Evolutionary conservation across 1,284 basidiomycete genomes (phyloP).

Genomic region (Sporisorium exsertum): DNA sequence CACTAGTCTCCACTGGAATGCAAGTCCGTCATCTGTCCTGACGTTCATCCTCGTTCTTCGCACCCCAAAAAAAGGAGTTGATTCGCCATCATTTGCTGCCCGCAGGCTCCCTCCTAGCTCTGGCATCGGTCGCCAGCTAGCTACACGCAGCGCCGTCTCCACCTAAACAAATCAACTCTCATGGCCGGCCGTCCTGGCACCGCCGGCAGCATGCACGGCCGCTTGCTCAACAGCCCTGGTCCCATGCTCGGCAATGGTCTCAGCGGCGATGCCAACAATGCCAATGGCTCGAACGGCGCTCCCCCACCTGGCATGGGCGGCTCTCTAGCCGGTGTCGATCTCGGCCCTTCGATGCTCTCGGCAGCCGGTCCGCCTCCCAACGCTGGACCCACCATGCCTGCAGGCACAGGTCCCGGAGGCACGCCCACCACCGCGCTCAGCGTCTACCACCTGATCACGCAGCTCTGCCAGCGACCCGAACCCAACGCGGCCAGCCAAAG

Average conservation of each 20-base stretch:
- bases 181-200: slow-evolving; percentile 37
- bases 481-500: slow-evolving; percentile 23
- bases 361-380: slow-evolving; percentile 60
- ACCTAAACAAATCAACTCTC: background rate
- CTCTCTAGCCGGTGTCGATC: slow-evolving; percentile 55
- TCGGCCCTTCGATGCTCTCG: slow-evolving; percentile 60
- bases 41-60: background rate
- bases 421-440: slow-evolving; percentile 66
- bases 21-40: slow-evolving; percentile 6
- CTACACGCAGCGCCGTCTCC: background rate
- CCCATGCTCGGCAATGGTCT: slow-evolving; percentile 24
- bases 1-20: slow-evolving; percentile 4
- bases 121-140: background rate
- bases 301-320: slow-evolving; percentile 54
- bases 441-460: slow-evolving; percentile 67
- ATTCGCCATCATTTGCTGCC: background rate
- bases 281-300: slow-evolving; percentile 20
- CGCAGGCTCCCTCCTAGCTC: background rate
- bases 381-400: slow-evolving; percentile 57
- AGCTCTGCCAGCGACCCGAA: slow-evolving; percentile 68
- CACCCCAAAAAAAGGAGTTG: too few species aligned
- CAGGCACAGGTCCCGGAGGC: slow-evolving; percentile 61
- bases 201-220: slow-evolving; percentile 33
- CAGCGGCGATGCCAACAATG: slow-evolving; percentile 6
- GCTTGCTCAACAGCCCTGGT: slow-evolving; percentile 43